Evolutionary conservation across 768 basidiomycete genomes (phyloP), one percentile per base, ranked within the genome.

Genomic region (Exidia glandulosa): DNA sequence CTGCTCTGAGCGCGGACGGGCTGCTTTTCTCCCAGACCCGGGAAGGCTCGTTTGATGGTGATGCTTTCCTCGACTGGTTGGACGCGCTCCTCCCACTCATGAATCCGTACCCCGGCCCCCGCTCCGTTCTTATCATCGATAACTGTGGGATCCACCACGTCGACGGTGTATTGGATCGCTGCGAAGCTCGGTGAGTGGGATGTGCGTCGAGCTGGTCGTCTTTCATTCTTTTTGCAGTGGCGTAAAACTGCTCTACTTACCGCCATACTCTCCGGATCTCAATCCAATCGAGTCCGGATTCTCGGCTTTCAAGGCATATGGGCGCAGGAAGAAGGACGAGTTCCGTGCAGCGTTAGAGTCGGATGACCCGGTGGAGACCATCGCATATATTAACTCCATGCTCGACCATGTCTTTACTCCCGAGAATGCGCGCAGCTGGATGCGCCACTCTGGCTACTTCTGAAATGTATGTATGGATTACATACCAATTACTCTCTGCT

Each of bases 1-100:
- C 74, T 3, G 74, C 72, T 12, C 14, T 75, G 1, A 72, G 71
- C 0, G 66, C 73, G 5, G 64, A 73, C 57, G 76, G 76, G 1
- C 67, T 76, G 7, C 16, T 76, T 2, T 65, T 73, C 58, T 50
- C 66, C 3, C 61, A 70, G 19, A 64, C 75, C 31, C 56, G 69
- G 2, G 60, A 68, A 27, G 68, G 70, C 0, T 68, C 74, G 2
- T 75, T 69, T 59, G 73, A 65, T 27, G 61, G 57, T 0, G 62
- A 36, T 7, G 32, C 5, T 1, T 76, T 79, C 61, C 29, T 37
- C 0, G 27, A 65, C 0, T 78, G 75, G 59, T 65, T 79, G 14
- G 37, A 66, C 3, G 62, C 65, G 0, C 62, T 77, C 0, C 69
- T 78, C 1, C 65, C 69, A 29, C 34, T 60, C 2, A 78, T 60